A percentile compares a stretch with the other conserved stretches of the same genome.
Conservation (phyloP, 345 rosid genomes). For the Iberis pinnata region DNA sequence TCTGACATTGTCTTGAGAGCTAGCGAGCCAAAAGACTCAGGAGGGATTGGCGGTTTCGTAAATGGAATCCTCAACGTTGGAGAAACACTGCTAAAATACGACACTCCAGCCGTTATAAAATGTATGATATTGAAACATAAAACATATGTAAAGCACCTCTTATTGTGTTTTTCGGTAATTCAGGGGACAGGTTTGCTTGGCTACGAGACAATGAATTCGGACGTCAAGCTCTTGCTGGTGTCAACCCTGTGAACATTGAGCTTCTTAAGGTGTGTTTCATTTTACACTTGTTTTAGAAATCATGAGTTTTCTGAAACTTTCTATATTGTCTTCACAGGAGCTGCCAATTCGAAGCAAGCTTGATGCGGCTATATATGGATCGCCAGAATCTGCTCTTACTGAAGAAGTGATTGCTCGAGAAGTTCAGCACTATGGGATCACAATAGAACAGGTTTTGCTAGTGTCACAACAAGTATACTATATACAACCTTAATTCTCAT, state of each 20-base stretch:
- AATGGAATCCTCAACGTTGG: slow-evolving; percentile 48
- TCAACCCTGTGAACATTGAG: slow-evolving; percentile 81
- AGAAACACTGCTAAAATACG: slow-evolving; percentile 57
- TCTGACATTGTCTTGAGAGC: slow-evolving; percentile 50
- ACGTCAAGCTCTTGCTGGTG: slow-evolving; percentile 89
- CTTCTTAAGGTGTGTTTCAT: slow-evolving; percentile 45
- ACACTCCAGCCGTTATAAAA: slow-evolving; percentile 70
- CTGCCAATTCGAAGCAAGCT: slow-evolving; percentile 81
- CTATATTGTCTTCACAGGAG: slow-evolving; percentile 42
- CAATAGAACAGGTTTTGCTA: slow-evolving; percentile 54
- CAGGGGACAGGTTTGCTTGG: slow-evolving; percentile 95
- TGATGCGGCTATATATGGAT: slow-evolving; percentile 67
- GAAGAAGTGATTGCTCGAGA: slow-evolving; percentile 55
- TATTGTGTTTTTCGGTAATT: slow-evolving; percentile 4
- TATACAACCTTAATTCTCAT: too few species aligned
- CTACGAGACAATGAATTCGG: slow-evolving; percentile 85
- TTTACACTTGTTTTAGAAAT: background rate
- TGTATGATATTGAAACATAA: slow-evolving; percentile 23
- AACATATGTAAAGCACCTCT: background rate
- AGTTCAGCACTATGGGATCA: slow-evolving; percentile 63
- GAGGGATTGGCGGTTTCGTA: slow-evolving; percentile 35
- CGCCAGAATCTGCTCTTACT: slow-evolving; percentile 76
- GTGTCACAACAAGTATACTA: too few species aligned
- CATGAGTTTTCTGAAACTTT: background rate
- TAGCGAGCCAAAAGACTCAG: slow-evolving; percentile 25